Base-by-base conservation (phyloP, 139 green algal genomes). In the Chlamydomonas sp. region DNA sequence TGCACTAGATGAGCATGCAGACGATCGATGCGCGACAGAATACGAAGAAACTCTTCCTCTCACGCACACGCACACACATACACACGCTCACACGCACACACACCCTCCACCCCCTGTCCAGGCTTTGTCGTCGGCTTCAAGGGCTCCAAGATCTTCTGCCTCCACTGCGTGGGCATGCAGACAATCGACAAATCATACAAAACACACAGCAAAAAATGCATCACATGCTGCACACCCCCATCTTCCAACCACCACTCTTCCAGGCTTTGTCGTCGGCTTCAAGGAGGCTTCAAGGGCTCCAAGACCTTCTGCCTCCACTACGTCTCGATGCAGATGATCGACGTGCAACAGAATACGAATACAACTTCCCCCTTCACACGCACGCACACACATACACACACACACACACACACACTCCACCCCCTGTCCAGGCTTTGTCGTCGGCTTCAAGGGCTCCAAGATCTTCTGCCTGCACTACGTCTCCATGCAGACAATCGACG, bases 391-490 rank as follows among this genome's bases (percentile, higher is more conserved):
- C 13, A 54, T 20, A 54, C 43, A 26, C 43, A 54, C 43, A 54
- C 43, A 54, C 43, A 54, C 43, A 54, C 43, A 13, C 43, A 54
- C 43, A 13, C 43, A 54, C 43, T 26, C 43, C 43, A 54, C 43
- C 43, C 43, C 13, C 43, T 20, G 43, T 54, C 43, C 43, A 54
- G 13, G 16, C 43, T 20, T 20, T 26, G 16, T 20, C 43, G 20
- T 54, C 43, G 16, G 16, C 13, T 54, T 70, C 47, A 67, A 81
- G 75, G 84, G 82, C 35, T 89, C 78, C 62, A 91, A 91, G 75
- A 79, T 93, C 29, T 93, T 89, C 75, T 94, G 87, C 76, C 79
- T 94, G 60, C 87, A 92, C 72, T 85, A 87, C 37, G 70, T 83
- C 29, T 77, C 33, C 73, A 88, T 96, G 87, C 77, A 87, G 75